Evolutionary conservation across 1,284 basidiomycete species (phyloP), one percentile per base, ranked within the genome.

Genomic region (Apiotrichum laibachii): DNA sequence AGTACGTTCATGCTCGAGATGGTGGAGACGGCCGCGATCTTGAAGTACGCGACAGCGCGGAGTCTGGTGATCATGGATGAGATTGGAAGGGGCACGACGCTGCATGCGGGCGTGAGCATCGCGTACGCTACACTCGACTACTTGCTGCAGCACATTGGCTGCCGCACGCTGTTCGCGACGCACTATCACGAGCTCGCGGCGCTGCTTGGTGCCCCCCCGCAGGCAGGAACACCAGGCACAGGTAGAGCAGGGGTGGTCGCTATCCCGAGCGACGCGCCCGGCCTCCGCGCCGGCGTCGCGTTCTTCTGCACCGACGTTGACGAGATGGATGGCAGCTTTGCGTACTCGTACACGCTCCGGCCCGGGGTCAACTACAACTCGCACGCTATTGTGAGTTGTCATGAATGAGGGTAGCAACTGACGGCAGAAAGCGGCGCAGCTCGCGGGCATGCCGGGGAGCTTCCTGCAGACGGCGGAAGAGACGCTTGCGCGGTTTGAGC

Each of bases 21-120:
- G 77, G 75, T 78, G 21, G 77, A 78, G 72, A 81, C 81, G 11
- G 78, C 80, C 2, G 77, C 79, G 12, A 83, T 83, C 35, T 69
- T 99, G 26, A 82, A 84, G 26, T 84, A 87, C 35, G 92, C 95
- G 2, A 94, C 92, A 15, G 78, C 85, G 6, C 84, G 82, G 55
- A 94, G 91, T 61, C 80, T 97, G 57, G 89, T 96, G 19, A 93
- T 97, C 65, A 94, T 97, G 90, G 93, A 97, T 72, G 95, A 99
- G 72, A 79, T 99, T 19, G 95, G 95, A 2, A 82, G 95, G 65
- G 95, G 95, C 21, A 99, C 96, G 2, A 93, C 92, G 0, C 86
- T 94, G 7, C 84, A 86, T 57, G 93, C 97, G 65, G 95, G 96
- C 5, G 79, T 98, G 18, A 89, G 93, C 0, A 92, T 99, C 49